These are phyloP conservation scores for Xanthoconium stramineum DNA, from an alignment of 768 basidiomycete species.

Conservation along the genomic window DNA sequence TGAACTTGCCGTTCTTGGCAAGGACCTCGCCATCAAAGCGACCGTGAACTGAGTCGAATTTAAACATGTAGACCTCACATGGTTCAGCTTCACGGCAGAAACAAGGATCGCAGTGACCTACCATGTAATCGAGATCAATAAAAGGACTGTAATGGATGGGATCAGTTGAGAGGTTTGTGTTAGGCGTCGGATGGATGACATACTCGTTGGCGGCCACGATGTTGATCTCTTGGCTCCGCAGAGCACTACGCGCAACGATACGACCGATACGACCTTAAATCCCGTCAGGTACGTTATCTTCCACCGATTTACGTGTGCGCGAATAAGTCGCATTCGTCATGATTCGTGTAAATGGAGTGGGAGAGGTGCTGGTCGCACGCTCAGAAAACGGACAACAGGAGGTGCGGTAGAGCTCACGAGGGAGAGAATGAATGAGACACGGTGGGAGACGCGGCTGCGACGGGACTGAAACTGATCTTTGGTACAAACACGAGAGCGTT, in stretches of 20 bases:
- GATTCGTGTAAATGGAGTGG: slow-evolving; percentile 26
- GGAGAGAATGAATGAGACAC: slow-evolving; percentile 29
- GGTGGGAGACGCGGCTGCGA: slow-evolving; percentile 9
- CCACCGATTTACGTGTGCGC: slow-evolving; percentile 1
- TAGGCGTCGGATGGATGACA: slow-evolving; percentile 33
- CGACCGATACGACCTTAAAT: slow-evolving; percentile 93
- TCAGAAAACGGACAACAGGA: slow-evolving; percentile 4
- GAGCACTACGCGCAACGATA: slow-evolving; percentile 94
- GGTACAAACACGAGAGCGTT: slow-evolving; percentile 87
- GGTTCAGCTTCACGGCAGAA: background rate
- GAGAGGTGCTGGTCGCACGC: slow-evolving; percentile 23
- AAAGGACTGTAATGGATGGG: slow-evolving; percentile 64
- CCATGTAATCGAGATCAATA: slow-evolving; percentile 98
- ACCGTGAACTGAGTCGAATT: slow-evolving; percentile 92
- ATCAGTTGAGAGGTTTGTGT: slow-evolving; percentile 4
- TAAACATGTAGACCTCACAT: slow-evolving; percentile 93
- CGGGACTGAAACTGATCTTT: slow-evolving; percentile 51
- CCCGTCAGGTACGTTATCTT: slow-evolving; percentile 9
- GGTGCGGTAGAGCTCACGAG: slow-evolving; percentile 19
- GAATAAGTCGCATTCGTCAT: slow-evolving; percentile 40
- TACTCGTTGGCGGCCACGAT: slow-evolving; percentile 95
- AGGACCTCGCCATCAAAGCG: slow-evolving; percentile 85
- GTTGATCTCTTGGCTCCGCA: slow-evolving; percentile 69
- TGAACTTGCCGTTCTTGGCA: slow-evolving; percentile 84
- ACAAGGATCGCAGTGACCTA: slow-evolving; percentile 28